Evolutionary conservation across 805 yeast genomes (phyloP).

Genomic region (Metschnikowia bowlesiae): DNA sequence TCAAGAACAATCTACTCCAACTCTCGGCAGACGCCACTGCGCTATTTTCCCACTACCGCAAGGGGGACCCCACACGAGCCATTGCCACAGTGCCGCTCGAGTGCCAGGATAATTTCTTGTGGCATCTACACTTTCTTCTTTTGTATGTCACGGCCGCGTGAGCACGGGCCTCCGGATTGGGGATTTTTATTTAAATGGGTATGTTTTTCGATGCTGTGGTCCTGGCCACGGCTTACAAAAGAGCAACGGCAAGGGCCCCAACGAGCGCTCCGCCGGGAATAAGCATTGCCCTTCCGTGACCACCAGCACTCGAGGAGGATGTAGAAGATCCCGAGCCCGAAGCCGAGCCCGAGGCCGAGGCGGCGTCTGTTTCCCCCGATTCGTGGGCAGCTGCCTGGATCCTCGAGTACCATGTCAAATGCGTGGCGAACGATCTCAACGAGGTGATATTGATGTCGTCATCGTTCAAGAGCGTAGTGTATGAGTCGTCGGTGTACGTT

Average conservation of each 20-base stretch:
- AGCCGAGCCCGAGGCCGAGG: not conserved
- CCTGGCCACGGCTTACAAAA: slow-evolving; percentile 18
- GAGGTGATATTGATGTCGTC: slow-evolving; percentile 19
- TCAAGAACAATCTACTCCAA: slow-evolving; percentile 28
- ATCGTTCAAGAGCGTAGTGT: slow-evolving; percentile 33
- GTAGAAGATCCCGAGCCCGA: not conserved
- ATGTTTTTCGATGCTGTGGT: not conserved
- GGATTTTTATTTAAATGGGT: not conserved
- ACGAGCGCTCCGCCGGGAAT: slow-evolving; percentile 31
- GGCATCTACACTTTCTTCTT: slow-evolving; percentile 36
- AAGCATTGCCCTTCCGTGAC: slow-evolving; percentile 11
- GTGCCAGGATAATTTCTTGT: slow-evolving; percentile 36
- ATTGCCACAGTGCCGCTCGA: slow-evolving; percentile 29
- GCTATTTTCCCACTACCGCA: slow-evolving; percentile 11
- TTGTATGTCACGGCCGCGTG: slow-evolving; percentile 29
- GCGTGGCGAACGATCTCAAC: slow-evolving; percentile 30
- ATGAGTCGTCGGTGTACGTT: slow-evolving; percentile 44
- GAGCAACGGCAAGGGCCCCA: slow-evolving; percentile 33
- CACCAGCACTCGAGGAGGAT: slow-evolving; percentile 6
- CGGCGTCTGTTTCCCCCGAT: slow-evolving; percentile 4
- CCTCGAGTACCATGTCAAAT: slow-evolving; percentile 31
- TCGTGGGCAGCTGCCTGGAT: slow-evolving; percentile 14
- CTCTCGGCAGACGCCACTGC: slow-evolving; percentile 23
- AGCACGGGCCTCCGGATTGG: not conserved
- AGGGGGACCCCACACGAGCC: slow-evolving; percentile 4